Base-by-base conservation (phyloP, 176 grass and related monocot species). In the Avena insularis region DNA sequence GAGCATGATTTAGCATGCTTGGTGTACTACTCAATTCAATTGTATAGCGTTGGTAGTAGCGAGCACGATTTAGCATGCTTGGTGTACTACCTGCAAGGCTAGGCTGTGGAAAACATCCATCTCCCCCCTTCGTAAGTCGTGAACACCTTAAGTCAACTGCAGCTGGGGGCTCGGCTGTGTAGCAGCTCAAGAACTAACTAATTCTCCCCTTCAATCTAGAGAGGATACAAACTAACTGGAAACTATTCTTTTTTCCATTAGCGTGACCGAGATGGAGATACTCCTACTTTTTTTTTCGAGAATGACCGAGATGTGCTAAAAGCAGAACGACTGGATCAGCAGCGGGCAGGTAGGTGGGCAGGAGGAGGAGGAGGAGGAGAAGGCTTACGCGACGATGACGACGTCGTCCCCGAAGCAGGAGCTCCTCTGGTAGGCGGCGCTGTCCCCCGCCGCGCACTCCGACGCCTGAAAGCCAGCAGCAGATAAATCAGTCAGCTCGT, bases 341-440 rank as follows among this genome's bases (percentile, higher is more conserved):
- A 8, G 15, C 10, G 1, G 71, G 72, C 14, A 23, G 71, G 46
- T 8, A 2, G 64, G 56, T 58, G 0, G 51, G 51, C 15, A 16
- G 51, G 17, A 10, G 36, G 71, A 15, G 1, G 46, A 33, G 33
- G 33, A 33, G 33, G 33, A 35, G 33, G 33, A 35, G 33, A 36
- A 19, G 8, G 85, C 94, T 94, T 83, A 99, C 94, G 97, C 94
- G 48, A 99, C 97, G 60, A 99, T 64, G 71, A 99, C 97, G 79
- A 99, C 97, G 77, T 96, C 94, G 27, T 96, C 97, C 20, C 83
- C 92, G 72, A 89, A 96, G 48, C 79, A 80, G 75, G 94, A 87
- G 71, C 68, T 87, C 90, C 92, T 83, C 80, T 96, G 92, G 85
- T 98, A 98, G 0, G 94, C 90, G 55, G 97, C 94, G 74, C 97